Conservation (phyloP, 2,329 filamentous ascomycete genomes). For the Aureobasidium melanogenum region DNA sequence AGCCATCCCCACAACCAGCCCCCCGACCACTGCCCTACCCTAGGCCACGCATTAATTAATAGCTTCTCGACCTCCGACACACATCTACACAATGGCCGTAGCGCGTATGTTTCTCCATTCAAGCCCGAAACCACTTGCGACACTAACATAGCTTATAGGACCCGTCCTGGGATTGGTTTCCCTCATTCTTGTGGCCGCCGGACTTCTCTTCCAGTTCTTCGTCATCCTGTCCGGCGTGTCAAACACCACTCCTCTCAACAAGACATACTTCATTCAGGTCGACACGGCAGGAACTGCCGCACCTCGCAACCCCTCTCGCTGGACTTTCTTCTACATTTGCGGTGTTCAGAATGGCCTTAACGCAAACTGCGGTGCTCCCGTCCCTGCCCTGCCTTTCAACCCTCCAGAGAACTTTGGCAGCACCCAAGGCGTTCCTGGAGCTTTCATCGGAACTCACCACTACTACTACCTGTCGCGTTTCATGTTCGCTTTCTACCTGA, state of each 20-base stretch:
- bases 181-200: constrained; percentile 53
- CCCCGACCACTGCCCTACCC: neutral
- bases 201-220: constrained; percentile 56
- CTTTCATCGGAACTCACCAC: constrained; percentile 49
- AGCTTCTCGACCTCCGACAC: neutral
- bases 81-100: constrained; percentile 13
- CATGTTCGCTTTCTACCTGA: constrained; percentile 84
- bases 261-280: constrained; percentile 79
- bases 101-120: constrained; percentile 10
- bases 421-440: constrained; percentile 40
- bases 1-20: neutral
- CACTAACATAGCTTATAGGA: neutral
- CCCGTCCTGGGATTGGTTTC: constrained; percentile 47
- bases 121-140: constrained; percentile 31
- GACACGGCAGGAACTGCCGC: constrained; percentile 60
- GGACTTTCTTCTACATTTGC: constrained; percentile 88
- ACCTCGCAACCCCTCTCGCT: constrained; percentile 55
- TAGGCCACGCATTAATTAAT: constrained; percentile 1
- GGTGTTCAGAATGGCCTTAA: constrained; percentile 46
- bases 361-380: constrained; percentile 52
- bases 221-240: constrained; percentile 52
- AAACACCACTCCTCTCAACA: constrained; percentile 51
- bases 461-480: constrained; percentile 87
- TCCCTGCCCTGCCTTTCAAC: constrained; percentile 59
- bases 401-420: constrained; percentile 53